Conservation (phyloP, 805 yeast genomes). For the Pichia occidentalis region DNA sequence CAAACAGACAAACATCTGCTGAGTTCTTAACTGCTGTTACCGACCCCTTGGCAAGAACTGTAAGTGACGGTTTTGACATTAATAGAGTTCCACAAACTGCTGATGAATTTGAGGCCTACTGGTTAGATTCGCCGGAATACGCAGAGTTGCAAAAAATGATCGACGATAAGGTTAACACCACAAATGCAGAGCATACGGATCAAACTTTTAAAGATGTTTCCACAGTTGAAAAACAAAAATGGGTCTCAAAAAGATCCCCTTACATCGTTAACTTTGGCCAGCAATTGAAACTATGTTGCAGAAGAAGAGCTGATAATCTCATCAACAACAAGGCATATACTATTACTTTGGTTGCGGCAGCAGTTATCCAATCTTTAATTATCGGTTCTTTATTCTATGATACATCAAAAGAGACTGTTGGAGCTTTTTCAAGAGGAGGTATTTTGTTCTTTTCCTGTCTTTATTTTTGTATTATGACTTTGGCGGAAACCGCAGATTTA, state of each 20-base stretch:
- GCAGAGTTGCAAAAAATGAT: conserved; percentile 30
- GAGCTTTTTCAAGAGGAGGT: conserved; percentile 48
- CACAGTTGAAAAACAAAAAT: conserved; percentile 32
- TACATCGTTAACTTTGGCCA: conserved; percentile 37
- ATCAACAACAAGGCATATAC: conserved; percentile 53
- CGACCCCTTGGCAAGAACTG: conserved; percentile 51
- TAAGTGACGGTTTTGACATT: conserved; percentile 43
- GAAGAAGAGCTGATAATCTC: conserved; percentile 47
- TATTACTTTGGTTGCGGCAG: conserved; percentile 41
- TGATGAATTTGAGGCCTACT: conserved; percentile 48
- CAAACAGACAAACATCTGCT: conserved; percentile 58
- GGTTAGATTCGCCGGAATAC: conserved; percentile 53
- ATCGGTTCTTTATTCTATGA: conserved; percentile 42
- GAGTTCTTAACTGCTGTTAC: conserved; percentile 64
- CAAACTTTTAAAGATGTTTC: conserved; percentile 27
- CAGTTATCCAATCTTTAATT: conserved; percentile 48
- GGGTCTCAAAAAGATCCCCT: conserved; percentile 34
- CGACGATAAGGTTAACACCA: conserved; percentile 31
- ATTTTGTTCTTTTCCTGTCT: conserved; percentile 52
- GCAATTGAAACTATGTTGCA: conserved; percentile 45
- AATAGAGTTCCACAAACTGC: conserved; percentile 49
- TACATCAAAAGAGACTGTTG: conserved; percentile 13
- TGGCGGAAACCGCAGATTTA: conserved; percentile 54
- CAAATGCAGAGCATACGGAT: too few species aligned
- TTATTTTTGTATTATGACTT: conserved; percentile 51